Conservation (phyloP, 2,329 filamentous ascomycete species). For the Aspergillus latus region DNA sequence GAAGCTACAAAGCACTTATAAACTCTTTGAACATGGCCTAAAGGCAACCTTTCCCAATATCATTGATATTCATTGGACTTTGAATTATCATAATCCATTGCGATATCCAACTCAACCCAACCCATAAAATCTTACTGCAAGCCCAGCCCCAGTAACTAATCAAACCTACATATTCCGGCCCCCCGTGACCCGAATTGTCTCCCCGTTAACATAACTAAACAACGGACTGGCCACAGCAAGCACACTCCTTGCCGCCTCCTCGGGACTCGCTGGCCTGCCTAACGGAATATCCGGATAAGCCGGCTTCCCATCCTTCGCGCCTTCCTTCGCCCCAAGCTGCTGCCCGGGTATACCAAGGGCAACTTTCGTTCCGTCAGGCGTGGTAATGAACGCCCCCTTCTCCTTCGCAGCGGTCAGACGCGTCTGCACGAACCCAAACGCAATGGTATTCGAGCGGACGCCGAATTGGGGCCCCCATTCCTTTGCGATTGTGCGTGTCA, state of each 20-base stretch:
- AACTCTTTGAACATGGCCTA: background rate
- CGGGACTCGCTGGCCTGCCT: constrained; percentile 71
- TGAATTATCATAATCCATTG: no score
- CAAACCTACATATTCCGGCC: constrained; percentile 61
- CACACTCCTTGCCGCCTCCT: constrained; percentile 76
- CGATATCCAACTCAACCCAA: no score
- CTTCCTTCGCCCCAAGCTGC: constrained; percentile 43
- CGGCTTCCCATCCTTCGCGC: constrained; percentile 33
- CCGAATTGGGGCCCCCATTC: constrained; percentile 86
- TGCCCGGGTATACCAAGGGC: constrained; percentile 70
- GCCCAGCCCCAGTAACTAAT: background rate
- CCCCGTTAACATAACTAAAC: constrained; percentile 81
- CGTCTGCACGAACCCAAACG: constrained; percentile 79
- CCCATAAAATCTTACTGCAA: no score
- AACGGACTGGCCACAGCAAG: constrained; percentile 77
- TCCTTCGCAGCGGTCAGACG: constrained; percentile 82
- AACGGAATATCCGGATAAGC: constrained; percentile 72
- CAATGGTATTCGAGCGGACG: constrained; percentile 78
- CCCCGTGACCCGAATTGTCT: constrained; percentile 84
- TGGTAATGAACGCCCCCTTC: constrained; percentile 73
- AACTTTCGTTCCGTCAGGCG: constrained; percentile 73
- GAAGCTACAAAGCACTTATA: background rate
- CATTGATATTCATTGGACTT: no score
- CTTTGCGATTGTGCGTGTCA: constrained; percentile 88
- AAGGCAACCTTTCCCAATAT: no score